These are phyloP conservation scores for Skeletonema menzelii DNA, from an alignment of 108 stramenopile species.

Conservation along the genomic window DNA sequence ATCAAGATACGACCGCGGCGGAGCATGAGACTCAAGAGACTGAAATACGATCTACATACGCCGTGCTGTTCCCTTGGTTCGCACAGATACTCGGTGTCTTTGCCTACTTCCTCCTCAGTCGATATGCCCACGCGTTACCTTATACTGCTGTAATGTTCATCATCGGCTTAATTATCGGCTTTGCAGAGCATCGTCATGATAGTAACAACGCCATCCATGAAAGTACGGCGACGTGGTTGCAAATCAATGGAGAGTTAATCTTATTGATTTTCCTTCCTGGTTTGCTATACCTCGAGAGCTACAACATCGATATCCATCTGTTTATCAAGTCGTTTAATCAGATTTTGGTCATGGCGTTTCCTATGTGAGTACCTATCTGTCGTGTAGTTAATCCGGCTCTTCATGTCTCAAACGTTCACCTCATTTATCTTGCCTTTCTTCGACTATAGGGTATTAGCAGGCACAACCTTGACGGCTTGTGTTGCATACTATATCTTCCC, in stretches of 20 bases:
- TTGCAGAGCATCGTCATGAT: background rate
- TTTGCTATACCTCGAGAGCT: conserved; percentile 68
- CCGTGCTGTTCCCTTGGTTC: conserved; percentile 46
- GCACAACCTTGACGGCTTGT: conserved; percentile 62
- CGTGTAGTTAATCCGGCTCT: background rate
- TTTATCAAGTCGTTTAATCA: conserved; percentile 57
- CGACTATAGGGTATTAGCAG: conserved; percentile 85
- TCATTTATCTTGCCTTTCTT: background rate
- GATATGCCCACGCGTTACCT: conserved; percentile 19
- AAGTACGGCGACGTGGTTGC: too few relatives aligned
- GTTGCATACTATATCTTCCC: conserved; percentile 65
- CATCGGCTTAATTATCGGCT: background rate
- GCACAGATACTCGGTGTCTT: conserved; percentile 29
- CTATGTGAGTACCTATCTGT: conserved; percentile 44
- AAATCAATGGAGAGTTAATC: conserved; percentile 51
- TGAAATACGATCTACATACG: too few relatives aligned
- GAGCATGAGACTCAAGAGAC: too few relatives aligned
- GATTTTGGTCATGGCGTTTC: conserved; percentile 81
- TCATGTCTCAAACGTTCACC: background rate
- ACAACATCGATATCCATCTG: conserved; percentile 45
- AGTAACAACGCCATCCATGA: background rate
- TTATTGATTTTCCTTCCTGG: conserved; percentile 83
- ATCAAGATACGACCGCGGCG: too few relatives aligned
- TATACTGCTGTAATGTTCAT: conserved; percentile 34
- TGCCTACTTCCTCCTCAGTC: conserved; percentile 28